Percentiles rank a stretch among this genome's conserved stretches.
These are phyloP conservation scores for Marsdenia floribunda DNA, from an alignment of 257 asterid species.

Conservation along the genomic window DNA sequence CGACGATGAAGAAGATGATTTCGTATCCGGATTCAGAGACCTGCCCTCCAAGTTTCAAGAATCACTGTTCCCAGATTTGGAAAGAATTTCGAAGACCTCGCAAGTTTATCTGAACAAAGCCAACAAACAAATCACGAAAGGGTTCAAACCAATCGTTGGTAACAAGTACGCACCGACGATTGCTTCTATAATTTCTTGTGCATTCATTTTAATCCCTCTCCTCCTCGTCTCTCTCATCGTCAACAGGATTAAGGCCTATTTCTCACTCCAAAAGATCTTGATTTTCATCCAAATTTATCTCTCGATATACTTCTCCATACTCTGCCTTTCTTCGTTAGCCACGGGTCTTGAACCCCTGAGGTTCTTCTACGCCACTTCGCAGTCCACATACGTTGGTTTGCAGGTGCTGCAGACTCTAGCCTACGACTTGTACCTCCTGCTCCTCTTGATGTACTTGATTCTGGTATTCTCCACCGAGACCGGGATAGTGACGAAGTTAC, in stretches of 20 bases:
- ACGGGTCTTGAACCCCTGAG: conserved; percentile 84
- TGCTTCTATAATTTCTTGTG: conserved; percentile 58
- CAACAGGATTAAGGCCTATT: conserved; percentile 64
- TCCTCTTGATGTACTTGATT: conserved; percentile 74
- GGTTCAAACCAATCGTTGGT: conserved; percentile 80
- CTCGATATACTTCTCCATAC: conserved; percentile 77
- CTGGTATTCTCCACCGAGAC: conserved; percentile 74
- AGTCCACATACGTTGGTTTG: conserved; percentile 71
- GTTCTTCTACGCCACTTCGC: conserved; percentile 83
- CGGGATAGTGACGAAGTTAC: conserved; percentile 43
- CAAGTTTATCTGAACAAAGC: conserved; percentile 48
- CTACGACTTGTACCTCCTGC: conserved; percentile 76
- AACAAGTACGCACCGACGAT: conserved; percentile 70
- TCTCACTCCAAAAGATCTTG: conserved; percentile 70
- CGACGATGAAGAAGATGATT: conserved; percentile 52
- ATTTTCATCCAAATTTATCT: conserved; percentile 81
- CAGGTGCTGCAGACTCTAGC: conserved; percentile 67
- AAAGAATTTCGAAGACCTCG: conserved; percentile 65
- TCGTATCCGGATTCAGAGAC: conserved; percentile 56
- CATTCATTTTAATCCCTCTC: conserved; percentile 68
- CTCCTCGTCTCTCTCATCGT: conserved; percentile 70
- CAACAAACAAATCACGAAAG: conserved; percentile 70
- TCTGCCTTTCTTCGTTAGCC: conserved; percentile 53
- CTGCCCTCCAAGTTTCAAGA: conserved; percentile 76
- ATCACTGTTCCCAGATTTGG: conserved; percentile 72